A percentile compares a stretch with the other conserved stretches of the same genome.
These are phyloP conservation scores for Plantago major DNA, from an alignment of 257 asterid species.

Conservation along the genomic window DNA sequence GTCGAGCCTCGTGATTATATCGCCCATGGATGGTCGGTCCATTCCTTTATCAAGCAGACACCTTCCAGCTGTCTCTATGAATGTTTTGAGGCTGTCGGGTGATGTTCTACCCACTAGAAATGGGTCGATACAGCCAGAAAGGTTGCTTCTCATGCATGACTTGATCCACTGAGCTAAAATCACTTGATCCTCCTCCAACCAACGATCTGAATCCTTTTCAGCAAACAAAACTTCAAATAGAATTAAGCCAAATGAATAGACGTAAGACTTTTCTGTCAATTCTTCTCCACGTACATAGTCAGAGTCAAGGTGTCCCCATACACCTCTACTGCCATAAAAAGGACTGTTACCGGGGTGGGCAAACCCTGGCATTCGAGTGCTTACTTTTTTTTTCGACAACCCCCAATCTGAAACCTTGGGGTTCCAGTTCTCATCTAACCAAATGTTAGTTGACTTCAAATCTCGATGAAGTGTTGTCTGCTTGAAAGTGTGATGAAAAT, in stretches of 20 bases:
- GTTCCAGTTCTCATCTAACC: constrained; percentile 49
- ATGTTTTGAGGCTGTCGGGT: constrained; percentile 45
- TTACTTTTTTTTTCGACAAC: constrained; percentile 30
- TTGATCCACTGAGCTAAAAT: constrained; percentile 58
- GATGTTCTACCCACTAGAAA: constrained; percentile 40
- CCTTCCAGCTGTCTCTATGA: constrained; percentile 45
- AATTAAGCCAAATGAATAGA: constrained; percentile 52
- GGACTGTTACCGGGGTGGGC: background rate
- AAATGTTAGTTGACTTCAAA: constrained; percentile 52
- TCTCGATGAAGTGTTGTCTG: constrained; percentile 47
- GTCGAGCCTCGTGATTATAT: constrained; percentile 46
- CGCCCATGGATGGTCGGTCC: constrained; percentile 50
- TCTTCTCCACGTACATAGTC: constrained; percentile 44
- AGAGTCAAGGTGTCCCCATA: constrained; percentile 44
- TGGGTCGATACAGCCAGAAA: constrained; percentile 43
- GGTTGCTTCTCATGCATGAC: constrained; percentile 37
- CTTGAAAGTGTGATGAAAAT: constrained; percentile 39
- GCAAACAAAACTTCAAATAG: constrained; percentile 53
- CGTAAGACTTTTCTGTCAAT: constrained; percentile 42
- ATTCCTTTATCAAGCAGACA: constrained; percentile 49
- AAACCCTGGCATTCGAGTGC: constrained; percentile 17
- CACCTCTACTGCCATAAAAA: constrained; percentile 14
- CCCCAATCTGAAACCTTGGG: constrained; percentile 57
- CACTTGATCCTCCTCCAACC: constrained; percentile 56
- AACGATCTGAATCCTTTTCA: constrained; percentile 37